Percentiles rank a stretch among this genome's conserved stretches.
Evolutionary conservation across 768 basidiomycete genomes (phyloP).

Genomic region (Postia placenta): DNA sequence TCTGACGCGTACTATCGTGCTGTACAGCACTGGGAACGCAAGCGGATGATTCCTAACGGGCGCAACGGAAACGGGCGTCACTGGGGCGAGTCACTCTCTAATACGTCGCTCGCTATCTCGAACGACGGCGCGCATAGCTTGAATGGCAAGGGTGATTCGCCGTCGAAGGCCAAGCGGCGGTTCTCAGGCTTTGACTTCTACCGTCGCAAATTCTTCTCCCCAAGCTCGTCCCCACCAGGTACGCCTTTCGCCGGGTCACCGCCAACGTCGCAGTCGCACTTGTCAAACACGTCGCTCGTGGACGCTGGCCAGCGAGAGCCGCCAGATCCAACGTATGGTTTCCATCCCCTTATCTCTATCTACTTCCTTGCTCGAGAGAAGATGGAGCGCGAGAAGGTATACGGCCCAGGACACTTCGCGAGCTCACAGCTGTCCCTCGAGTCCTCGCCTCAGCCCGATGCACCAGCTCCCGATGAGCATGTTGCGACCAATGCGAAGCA

Average conservation of each 20-base stretch:
- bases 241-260: slow-evolving; percentile 57
- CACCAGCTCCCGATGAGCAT: slow-evolving; percentile 16
- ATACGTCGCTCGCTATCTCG: slow-evolving; percentile 65
- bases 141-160: slow-evolving; percentile 27
- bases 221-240: slow-evolving; percentile 37
- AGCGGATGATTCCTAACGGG: slow-evolving; percentile 31
- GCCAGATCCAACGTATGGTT: slow-evolving; percentile 84
- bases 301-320: slow-evolving; percentile 43
- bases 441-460: slow-evolving; percentile 19
- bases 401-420: slow-evolving; percentile 91
- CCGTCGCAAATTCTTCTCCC: slow-evolving; percentile 77
- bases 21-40: slow-evolving; percentile 75
- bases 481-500: slow-evolving; percentile 20
- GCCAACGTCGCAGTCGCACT: slow-evolving; percentile 51
- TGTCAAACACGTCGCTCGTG: slow-evolving; percentile 39
- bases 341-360: slow-evolving; percentile 92
- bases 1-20: slow-evolving; percentile 73
- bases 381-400: slow-evolving; percentile 88
- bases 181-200: slow-evolving; percentile 97
- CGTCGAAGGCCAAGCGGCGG: slow-evolving; percentile 64
- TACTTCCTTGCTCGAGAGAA: slow-evolving; percentile 96
- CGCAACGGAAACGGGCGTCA: slow-evolving; percentile 34
- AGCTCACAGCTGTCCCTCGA: slow-evolving; percentile 75
- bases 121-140: slow-evolving; percentile 30
- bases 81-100: slow-evolving; percentile 57